phyloP scores from a whole-genome alignment of 768 basidiomycete genomes.

The Boletus rufocinnamomeus region DNA sequence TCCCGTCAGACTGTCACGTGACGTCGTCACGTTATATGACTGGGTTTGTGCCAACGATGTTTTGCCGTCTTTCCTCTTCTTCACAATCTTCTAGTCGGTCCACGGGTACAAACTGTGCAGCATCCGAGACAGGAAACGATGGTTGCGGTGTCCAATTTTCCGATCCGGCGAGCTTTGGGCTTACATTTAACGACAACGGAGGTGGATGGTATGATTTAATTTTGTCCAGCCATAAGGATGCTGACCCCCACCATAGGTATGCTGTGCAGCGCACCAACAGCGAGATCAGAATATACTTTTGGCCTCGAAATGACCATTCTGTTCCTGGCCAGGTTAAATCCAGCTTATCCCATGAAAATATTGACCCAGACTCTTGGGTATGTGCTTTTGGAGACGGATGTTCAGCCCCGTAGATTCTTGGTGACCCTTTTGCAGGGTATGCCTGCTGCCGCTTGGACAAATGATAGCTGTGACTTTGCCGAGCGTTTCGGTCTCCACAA shows the following conservation, averaged over 20 bases:
- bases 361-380: slow-evolving; percentile 37
- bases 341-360: slow-evolving; percentile 13
- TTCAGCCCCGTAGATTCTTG: neutral
- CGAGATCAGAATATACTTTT: slow-evolving; percentile 47
- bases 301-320: slow-evolving; percentile 35
- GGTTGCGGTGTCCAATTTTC: slow-evolving; percentile 27
- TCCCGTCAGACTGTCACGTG: slow-evolving; percentile 25
- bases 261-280: slow-evolving; percentile 39
- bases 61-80: neutral
- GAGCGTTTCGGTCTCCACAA: slow-evolving; percentile 37
- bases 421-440: slow-evolving; percentile 25
- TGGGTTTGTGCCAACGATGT: slow-evolving; percentile 15
- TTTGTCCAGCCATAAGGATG: neutral
- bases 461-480: slow-evolving; percentile 39
- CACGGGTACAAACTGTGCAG: slow-evolving; percentile 21
- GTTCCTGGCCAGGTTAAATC: slow-evolving; percentile 30
- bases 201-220: slow-evolving; percentile 40
- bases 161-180: slow-evolving; percentile 21
- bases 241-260: slow-evolving; percentile 36
- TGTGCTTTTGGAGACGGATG: neutral
- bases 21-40: slow-evolving; percentile 19
- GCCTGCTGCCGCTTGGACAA: slow-evolving; percentile 37
- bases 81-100: slow-evolving; percentile 14
- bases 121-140: slow-evolving; percentile 22
- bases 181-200: slow-evolving; percentile 32